Evolutionary conservation across 2,329 filamentous ascomycete species (phyloP).

Genomic region (Aspergillus arachidicola): DNA sequence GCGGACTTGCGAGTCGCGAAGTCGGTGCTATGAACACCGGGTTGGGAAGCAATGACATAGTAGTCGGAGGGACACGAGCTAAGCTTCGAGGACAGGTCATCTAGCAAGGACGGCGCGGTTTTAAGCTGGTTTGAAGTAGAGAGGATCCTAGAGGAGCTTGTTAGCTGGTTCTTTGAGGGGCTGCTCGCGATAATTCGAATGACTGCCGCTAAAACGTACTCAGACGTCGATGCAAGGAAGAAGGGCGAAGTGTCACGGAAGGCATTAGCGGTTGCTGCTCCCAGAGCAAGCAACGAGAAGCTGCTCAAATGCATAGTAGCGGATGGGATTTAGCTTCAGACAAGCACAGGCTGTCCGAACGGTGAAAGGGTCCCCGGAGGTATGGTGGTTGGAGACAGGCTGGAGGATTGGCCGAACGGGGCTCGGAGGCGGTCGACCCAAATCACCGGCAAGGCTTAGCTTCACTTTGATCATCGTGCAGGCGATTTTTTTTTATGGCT

Average conservation of each 20-base stretch:
- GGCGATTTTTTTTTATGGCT: constrained; percentile 11
- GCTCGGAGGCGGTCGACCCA: constrained; percentile 41
- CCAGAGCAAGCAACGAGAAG: constrained; percentile 52
- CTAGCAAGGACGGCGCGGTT: constrained; percentile 46
- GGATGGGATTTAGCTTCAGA: constrained; percentile 15
- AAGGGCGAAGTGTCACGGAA: constrained; percentile 89
- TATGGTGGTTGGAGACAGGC: constrained; percentile 34
- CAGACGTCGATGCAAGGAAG: constrained; percentile 79
- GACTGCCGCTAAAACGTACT: constrained; percentile 58
- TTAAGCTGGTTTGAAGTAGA: constrained; percentile 46
- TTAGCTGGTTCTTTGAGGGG: constrained; percentile 25
- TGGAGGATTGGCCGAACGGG: constrained; percentile 25
- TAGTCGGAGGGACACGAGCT: constrained; percentile 69
- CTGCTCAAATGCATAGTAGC: constrained; percentile 46
- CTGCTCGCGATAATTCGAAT: constrained; percentile 6
- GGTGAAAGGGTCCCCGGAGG: constrained; percentile 24
- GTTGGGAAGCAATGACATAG: constrained; percentile 79
- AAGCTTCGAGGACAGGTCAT: constrained; percentile 53
- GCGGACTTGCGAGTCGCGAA: constrained; percentile 58
- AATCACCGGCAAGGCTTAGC: constrained; percentile 30
- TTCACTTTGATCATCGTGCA: constrained; percentile 15
- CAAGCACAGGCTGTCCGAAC: constrained; percentile 16
- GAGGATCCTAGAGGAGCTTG: constrained; percentile 36
- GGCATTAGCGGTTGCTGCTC: constrained; percentile 65
- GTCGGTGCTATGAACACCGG: constrained; percentile 71